phyloP scores from a whole-genome alignment of 306 rosid species.

The Mucuna pruriens region DNA sequence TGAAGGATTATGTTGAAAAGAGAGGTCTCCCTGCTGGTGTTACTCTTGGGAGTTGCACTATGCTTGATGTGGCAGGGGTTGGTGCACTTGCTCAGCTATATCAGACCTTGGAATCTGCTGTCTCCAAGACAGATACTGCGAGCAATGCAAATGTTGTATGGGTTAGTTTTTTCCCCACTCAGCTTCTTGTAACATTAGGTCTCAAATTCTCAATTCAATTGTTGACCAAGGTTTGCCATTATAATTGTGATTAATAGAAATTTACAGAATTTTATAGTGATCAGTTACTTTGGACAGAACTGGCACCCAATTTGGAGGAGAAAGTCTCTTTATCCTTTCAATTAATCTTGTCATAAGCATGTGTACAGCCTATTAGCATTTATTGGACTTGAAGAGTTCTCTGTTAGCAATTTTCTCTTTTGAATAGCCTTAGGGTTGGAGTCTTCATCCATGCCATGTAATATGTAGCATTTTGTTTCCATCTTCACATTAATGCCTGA shows the following conservation, averaged over 20 bases:
- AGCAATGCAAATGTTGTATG: slow-evolving; percentile 69
- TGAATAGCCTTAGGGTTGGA: background rate
- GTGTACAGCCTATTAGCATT: background rate
- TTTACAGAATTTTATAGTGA: no score
- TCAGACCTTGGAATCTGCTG: slow-evolving; percentile 63
- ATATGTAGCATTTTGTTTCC: slow-evolving; percentile 11
- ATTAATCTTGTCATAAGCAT: background rate
- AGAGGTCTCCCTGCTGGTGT: slow-evolving; percentile 73
- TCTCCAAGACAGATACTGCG: slow-evolving; percentile 39
- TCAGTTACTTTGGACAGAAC: background rate
- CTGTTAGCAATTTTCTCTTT: background rate
- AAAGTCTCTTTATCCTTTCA: background rate
- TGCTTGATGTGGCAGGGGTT: slow-evolving; percentile 74
- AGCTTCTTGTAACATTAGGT: background rate
- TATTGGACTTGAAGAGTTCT: background rate
- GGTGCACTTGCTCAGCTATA: slow-evolving; percentile 63
- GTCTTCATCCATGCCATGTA: slow-evolving; percentile 8
- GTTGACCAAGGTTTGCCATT: background rate
- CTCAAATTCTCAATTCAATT: background rate
- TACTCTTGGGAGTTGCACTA: slow-evolving; percentile 78
- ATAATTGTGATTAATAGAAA: background rate
- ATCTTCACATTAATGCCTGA: slow-evolving; percentile 22
- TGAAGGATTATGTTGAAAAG: slow-evolving; percentile 65
- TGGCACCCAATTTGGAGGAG: slow-evolving; percentile 10
- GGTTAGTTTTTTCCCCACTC: slow-evolving; percentile 57